Evolutionary conservation across 139 green algal genomes (phyloP).

Genomic region (Ostreobium quekettii): DNA sequence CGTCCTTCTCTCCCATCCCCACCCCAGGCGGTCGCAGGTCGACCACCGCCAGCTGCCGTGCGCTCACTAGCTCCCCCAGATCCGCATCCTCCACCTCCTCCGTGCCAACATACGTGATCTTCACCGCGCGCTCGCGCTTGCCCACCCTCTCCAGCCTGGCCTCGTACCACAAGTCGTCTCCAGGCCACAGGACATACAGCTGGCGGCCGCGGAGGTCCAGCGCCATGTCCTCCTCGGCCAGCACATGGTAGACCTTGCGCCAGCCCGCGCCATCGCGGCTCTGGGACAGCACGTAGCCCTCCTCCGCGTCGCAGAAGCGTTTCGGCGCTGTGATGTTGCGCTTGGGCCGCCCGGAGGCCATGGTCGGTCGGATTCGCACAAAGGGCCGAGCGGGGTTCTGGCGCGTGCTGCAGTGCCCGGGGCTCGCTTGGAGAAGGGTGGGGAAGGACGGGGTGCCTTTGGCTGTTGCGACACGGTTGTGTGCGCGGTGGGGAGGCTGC

Average conservation of each 20-base stretch:
- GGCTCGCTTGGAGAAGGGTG: no score
- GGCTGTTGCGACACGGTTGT: no score
- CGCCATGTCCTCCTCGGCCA: not conserved
- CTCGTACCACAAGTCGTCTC: slow-evolving; percentile 32
- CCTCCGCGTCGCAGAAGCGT: slow-evolving; percentile 10
- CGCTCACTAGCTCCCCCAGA: slow-evolving; percentile 32
- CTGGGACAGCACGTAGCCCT: slow-evolving; percentile 11
- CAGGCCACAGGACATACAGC: slow-evolving; percentile 34
- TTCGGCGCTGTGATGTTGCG: slow-evolving; percentile 12
- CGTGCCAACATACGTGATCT: slow-evolving; percentile 40
- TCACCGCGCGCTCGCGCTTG: slow-evolving; percentile 4
- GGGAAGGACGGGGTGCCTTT: no score
- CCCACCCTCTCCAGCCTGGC: slow-evolving; percentile 6
- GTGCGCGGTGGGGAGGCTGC: no score
- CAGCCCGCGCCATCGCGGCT: not conserved
- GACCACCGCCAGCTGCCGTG: slow-evolving; percentile 28
- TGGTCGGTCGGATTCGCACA: no score
- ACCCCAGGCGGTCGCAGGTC: slow-evolving; percentile 11
- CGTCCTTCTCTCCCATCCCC: not conserved
- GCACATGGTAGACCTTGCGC: not conserved
- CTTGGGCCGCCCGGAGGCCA: slow-evolving; percentile 7
- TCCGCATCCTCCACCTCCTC: slow-evolving; percentile 42
- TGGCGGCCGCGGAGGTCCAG: slow-evolving; percentile 6
- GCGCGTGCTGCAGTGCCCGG: no score
- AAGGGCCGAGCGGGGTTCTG: no score